Evolutionary conservation across 345 rosid species (phyloP), one percentile per base, ranked within the genome.

Genomic region (Corchorus olitorius): DNA sequence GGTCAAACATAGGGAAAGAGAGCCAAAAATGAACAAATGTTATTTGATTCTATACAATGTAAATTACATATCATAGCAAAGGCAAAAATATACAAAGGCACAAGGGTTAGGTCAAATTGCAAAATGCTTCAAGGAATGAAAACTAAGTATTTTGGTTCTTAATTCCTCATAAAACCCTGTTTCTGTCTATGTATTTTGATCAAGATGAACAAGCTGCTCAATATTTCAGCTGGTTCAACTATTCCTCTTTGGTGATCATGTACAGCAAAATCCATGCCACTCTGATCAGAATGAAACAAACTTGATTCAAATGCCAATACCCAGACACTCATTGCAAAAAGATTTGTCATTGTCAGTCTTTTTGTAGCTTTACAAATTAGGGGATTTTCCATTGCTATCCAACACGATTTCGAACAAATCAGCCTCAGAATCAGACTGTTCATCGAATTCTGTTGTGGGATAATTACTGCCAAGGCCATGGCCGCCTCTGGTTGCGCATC

Each of bases 381-480:
- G 90, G 56, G 87, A 88, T 81, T 81, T 83, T 65, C 86, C 86
- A 56, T 75, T 76, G 65, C 77, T 79, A 37, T 92, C 98, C 82
- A 94, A 79, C 0, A 88, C 87, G 66, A 94, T 93, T 82, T 95
- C 99, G 46, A 93, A 94, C 55, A 95, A 84, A 85, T 95, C 99
- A 59, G 94, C 97, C 69, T 93, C 99, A 2, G 97, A 90, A 65
- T 93, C 99, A 2, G 97, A 90, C 41, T 95, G 97, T 72, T 89
- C 98, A 22, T 90, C 98, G 16, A 78, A 89, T 39, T 93, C 94
- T 49, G 78, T 64, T 22, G 75, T 77, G 34, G 68, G 59, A 63
- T 77, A 77, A 70, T 79, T 84, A 70, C 72, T 53, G 39, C 77
- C 84, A 60, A 53, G 70, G 56, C 60, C 79, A 60, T 79, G 82